Percentiles rank a stretch among this genome's conserved stretches.
Conservation (phyloP, 179 eudicot species). For the Gypsophila paniculata region DNA sequence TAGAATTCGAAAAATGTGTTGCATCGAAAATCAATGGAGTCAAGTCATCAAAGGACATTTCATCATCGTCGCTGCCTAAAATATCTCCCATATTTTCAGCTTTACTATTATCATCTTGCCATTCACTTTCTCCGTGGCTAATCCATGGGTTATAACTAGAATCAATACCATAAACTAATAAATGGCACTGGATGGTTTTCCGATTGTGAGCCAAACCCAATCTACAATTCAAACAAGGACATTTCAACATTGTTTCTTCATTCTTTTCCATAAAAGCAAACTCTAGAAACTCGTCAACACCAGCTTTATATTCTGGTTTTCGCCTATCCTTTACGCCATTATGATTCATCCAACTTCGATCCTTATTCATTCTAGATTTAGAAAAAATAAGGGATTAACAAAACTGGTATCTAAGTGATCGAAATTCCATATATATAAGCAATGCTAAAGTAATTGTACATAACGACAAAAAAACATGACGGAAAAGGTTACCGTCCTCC, state of each 20-base stretch:
- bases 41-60: slow-evolving; percentile 6
- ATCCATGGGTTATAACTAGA: slow-evolving; percentile 8
- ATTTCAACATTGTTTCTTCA: background rate
- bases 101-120: background rate
- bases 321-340: too few species aligned
- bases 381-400: too few species aligned
- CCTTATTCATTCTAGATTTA: background rate
- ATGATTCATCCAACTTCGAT: slow-evolving; percentile 16
- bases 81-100: background rate
- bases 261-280: slow-evolving; percentile 8
- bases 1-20: background rate
- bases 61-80: background rate
- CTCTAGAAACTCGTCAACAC: slow-evolving; percentile 3
- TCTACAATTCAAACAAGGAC: too few species aligned
- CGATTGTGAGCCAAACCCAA: too few species aligned
- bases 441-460: too few species aligned
- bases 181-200: too few species aligned
- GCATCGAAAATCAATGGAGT: background rate
- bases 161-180: background rate
- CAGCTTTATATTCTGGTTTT: background rate
- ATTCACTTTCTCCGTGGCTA: background rate
- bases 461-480: too few species aligned
- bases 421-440: too few species aligned
- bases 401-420: too few species aligned
- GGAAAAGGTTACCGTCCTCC: too few species aligned